Conservation (phyloP, 2,329 filamentous ascomycete genomes). For the Botrytis elliptica region DNA sequence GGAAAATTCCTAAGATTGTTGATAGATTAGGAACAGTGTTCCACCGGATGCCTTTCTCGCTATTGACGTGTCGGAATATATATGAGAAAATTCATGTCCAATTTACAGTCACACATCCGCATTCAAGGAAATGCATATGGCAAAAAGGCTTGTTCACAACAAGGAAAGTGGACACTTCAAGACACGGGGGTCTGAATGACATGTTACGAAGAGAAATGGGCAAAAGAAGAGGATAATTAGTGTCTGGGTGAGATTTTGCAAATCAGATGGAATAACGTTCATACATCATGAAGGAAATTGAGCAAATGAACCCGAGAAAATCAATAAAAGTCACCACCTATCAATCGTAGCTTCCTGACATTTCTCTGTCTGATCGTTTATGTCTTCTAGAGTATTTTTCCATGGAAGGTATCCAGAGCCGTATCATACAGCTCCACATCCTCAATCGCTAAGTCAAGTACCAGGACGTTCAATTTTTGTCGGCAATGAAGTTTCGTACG, state of each 20-base stretch:
- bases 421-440: neutral
- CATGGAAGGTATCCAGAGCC: neutral
- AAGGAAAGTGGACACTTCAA: neutral
- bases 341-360: neutral
- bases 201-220: neutral
- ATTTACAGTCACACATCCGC: neutral
- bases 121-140: neutral
- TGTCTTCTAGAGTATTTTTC: neutral
- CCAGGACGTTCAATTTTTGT: accelerated
- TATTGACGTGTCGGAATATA: neutral
- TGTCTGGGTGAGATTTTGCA: neutral
- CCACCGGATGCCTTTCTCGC: neutral
- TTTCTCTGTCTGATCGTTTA: neutral
- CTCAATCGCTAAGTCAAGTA: neutral
- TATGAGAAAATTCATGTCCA: neutral
- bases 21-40: neutral
- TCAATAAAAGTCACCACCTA: neutral
- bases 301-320: neutral
- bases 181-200: neutral
- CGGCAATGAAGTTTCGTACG: neutral
- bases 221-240: neutral
- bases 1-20: neutral
- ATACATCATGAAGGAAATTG: neutral
- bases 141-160: neutral
- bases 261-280: neutral